phyloP scores from a whole-genome alignment of 2,329 filamentous ascomycete genomes.

The Gaeumannomyces sp. region DNA sequence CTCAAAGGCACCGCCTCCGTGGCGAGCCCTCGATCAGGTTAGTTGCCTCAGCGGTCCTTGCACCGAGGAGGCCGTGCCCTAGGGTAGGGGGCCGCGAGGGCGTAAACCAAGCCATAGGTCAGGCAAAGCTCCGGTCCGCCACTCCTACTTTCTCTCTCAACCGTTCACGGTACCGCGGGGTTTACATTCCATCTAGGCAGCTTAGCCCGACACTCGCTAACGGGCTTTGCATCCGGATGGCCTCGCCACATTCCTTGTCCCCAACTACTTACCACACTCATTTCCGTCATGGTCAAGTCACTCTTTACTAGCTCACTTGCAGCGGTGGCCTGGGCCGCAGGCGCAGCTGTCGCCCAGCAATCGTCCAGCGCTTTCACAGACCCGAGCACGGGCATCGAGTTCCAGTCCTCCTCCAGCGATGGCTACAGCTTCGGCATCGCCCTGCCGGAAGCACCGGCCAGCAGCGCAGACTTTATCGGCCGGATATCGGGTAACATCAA shows the following conservation, averaged over 20 bases:
- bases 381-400: constrained; percentile 41
- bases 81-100: neutral
- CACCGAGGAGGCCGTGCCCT: neutral
- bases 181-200: neutral
- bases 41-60: neutral
- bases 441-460: constrained; percentile 34
- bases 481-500: constrained; percentile 33
- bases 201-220: neutral
- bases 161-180: neutral
- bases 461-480: constrained; percentile 43
- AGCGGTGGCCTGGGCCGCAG: neutral
- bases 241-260: neutral
- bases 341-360: neutral
- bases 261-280: neutral
- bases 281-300: neutral
- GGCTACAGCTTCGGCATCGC: constrained; percentile 45
- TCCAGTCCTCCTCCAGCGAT: constrained; percentile 38
- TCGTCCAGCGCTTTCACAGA: constrained; percentile 33
- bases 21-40: neutral
- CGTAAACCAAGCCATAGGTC: neutral
- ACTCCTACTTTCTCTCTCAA: neutral
- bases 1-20: too few relatives aligned
- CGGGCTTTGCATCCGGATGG: neutral
- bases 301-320: neutral
- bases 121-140: neutral